Percentiles rank a stretch among this genome's conserved stretches.
These are phyloP conservation scores for Xylaria multiplex DNA, from an alignment of 2,329 filamentous ascomycete genomes.

Conservation along the genomic window DNA sequence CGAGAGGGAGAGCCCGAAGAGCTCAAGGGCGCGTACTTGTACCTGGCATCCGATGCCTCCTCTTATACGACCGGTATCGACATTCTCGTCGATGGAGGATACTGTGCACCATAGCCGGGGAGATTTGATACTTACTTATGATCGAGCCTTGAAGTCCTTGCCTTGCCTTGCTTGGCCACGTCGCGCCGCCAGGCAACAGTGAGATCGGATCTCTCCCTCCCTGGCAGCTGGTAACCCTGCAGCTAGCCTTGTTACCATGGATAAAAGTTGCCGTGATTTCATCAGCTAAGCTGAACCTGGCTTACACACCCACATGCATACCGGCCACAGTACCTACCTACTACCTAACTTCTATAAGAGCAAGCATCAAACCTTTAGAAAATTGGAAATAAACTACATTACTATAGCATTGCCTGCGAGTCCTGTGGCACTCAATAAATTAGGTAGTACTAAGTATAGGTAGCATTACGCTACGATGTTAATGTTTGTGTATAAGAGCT, in stretches of 20 bases:
- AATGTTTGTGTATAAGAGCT: too few species aligned
- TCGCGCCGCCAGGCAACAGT: background rate
- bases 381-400: too few species aligned
- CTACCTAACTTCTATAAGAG: too few species aligned
- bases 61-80: slow-evolving; percentile 82
- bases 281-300: background rate
- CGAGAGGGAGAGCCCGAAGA: slow-evolving; percentile 78
- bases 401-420: too few species aligned
- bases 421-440: too few species aligned
- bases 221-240: background rate
- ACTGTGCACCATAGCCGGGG: slow-evolving; percentile 61
- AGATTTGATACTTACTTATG: too few species aligned
- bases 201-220: too few species aligned
- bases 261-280: too few species aligned
- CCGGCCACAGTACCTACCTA: too few species aligned
- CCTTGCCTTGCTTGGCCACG: background rate
- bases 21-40: slow-evolving; percentile 84
- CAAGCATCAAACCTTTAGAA: too few species aligned
- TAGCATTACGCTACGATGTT: too few species aligned
- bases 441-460: too few species aligned
- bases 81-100: slow-evolving; percentile 80
- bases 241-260: slow-evolving; percentile 3
- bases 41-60: slow-evolving; percentile 83
- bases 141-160: background rate
- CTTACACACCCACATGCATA: background rate